Conservation (phyloP, 2,329 filamentous ascomycete genomes). For the Ascochyta koolunga region DNA sequence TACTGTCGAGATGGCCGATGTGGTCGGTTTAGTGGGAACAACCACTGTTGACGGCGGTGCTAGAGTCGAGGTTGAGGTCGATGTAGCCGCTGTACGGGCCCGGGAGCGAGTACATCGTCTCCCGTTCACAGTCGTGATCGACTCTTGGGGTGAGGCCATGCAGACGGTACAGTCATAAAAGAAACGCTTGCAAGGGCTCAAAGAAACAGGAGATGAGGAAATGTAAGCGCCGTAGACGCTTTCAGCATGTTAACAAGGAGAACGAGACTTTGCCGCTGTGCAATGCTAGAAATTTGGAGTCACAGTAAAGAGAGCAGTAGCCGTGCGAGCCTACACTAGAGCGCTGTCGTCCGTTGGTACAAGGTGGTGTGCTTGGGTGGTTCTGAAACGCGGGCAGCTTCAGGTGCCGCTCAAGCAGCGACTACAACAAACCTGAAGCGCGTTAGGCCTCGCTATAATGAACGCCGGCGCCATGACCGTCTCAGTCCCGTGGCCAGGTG, state of each 20-base stretch:
- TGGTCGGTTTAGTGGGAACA: conserved; percentile 28
- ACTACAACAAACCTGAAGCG: conserved; percentile 48
- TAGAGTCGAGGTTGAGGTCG: conserved; percentile 21
- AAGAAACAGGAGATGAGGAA: conserved; percentile 36
- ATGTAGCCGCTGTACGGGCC: conserved; percentile 39
- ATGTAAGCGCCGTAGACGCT: conserved; percentile 42
- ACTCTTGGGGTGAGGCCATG: conserved; percentile 48
- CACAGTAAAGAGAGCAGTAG: conserved; percentile 31
- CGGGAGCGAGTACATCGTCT: conserved; percentile 48
- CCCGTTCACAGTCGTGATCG: conserved; percentile 47
- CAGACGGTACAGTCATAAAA: conserved; percentile 42
- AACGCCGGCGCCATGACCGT: conserved; percentile 33
- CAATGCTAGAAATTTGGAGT: conserved; percentile 30
- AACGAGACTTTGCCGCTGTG: conserved; percentile 32
- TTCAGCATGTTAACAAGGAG: conserved; percentile 46
- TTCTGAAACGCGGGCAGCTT: conserved; percentile 46
- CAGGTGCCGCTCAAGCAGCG: conserved; percentile 44
- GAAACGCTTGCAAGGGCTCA: conserved; percentile 37
- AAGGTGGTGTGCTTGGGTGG: conserved; percentile 37
- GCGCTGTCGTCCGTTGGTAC: conserved; percentile 44
- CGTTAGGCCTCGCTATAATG: conserved; percentile 39
- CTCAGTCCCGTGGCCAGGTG: conserved; percentile 26
- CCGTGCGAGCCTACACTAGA: conserved; percentile 36
- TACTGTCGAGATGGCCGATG: conserved; percentile 29
- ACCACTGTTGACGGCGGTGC: conserved; percentile 22